Evolutionary conservation across 73 alveolate species (phyloP), one percentile per base, ranked within the genome.

Genomic region (Tetrahymena malaccensis): DNA sequence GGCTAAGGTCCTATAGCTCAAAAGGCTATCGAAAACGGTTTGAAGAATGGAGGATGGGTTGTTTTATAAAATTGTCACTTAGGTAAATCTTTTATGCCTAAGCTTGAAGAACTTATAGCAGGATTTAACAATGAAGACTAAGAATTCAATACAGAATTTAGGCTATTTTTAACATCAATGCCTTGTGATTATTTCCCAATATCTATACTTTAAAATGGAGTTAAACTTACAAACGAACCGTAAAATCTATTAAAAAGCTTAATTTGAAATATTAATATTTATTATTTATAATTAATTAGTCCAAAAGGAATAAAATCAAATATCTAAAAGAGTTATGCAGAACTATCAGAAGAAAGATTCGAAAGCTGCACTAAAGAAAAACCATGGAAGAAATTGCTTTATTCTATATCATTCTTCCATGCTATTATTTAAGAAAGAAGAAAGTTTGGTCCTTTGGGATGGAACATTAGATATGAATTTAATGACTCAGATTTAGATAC

Each of bases 41-140:
- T 97, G 55, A 97, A 96, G 98, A 97, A 98, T 94, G 99, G 99
- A 38, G 98, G 98, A 50, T 99, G 99, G 99, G 99, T 99, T 4
- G 96, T 99, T 12, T 97, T 99, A 84, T 99, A 99, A 97, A 99
- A 99, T 93, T 99, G 99, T 94, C 99, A 99, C 96, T 96, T 99
- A 55, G 99, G 98, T 94, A 99, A 99, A 93, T 97, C 99, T 58
- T 99, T 99, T 98, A 99, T 99, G 99, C 99, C 99, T 0, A 97
- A 97, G 83, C 99, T 99, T 83, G 99, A 99, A 93, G 96, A 98
- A 93, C 98, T 98, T 38, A 98, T 98, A 93, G 99, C 98, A 89
- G 57, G 95, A 93, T 89, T 95, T 43, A 94, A 95, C 11, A 93
- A 89, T 85, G 94, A 94, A 89, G 97, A 93, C 6, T 31, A 43